Percentiles rank a stretch among this genome's conserved stretches.
Conservation (phyloP, 2,329 filamentous ascomycete species). For the Pseudogymnoascus pannorum region DNA sequence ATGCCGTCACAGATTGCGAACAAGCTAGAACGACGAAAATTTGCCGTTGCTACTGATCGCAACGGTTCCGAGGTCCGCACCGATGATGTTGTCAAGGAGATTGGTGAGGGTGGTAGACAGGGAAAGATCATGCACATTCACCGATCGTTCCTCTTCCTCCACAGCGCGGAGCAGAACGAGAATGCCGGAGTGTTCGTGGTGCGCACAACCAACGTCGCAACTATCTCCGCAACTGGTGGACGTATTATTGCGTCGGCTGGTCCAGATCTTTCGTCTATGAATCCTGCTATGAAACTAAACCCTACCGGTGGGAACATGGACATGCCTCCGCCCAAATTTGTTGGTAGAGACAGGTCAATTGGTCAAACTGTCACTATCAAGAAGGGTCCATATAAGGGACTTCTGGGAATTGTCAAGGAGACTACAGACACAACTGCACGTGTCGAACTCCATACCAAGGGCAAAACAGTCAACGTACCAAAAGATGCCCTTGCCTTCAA, state of each 20-base stretch:
- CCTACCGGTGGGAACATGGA: slow-evolving; percentile 44
- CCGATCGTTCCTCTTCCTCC: slow-evolving; percentile 83
- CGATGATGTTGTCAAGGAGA: slow-evolving; percentile 89
- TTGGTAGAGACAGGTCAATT: slow-evolving; percentile 74
- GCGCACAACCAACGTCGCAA: slow-evolving; percentile 76
- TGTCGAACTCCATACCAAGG: slow-evolving; percentile 90
- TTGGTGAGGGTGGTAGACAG: slow-evolving; percentile 73
- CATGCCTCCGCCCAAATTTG: slow-evolving; percentile 62
- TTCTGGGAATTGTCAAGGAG: slow-evolving; percentile 93
- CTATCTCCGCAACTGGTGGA: slow-evolving; percentile 89
- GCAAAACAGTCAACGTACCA: slow-evolving; percentile 78
- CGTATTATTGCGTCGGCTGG: slow-evolving; percentile 53
- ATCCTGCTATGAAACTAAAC: slow-evolving; percentile 75
- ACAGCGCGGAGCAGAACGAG: slow-evolving; percentile 75
- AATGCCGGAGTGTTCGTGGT: slow-evolving; percentile 88
- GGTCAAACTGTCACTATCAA: slow-evolving; percentile 87
- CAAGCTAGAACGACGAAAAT: slow-evolving; percentile 73
- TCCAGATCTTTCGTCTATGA: slow-evolving; percentile 85
- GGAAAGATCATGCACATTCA: slow-evolving; percentile 93
- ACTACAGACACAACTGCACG: slow-evolving; percentile 79
- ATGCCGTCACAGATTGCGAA: slow-evolving; percentile 90
- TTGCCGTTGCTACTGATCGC: slow-evolving; percentile 84
- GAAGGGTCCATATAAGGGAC: slow-evolving; percentile 83
- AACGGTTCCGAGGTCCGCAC: slow-evolving; percentile 87
- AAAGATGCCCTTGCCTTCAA: slow-evolving; percentile 80